Base-by-base conservation (phyloP, 164 flowering plant species). In the Santalum album region DNA sequence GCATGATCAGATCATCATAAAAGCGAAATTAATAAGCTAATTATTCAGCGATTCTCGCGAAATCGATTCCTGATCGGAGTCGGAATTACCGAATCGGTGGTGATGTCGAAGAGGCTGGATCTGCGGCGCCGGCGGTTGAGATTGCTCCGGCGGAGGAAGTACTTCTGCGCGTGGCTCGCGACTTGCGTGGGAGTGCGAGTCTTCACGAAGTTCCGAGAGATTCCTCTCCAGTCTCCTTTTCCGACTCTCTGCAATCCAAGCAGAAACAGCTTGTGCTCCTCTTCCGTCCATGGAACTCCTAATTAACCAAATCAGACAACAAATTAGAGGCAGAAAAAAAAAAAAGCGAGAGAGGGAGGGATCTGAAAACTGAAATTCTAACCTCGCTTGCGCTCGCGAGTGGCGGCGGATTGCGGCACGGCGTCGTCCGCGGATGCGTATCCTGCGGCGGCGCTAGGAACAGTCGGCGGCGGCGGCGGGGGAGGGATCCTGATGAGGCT, bases 271-370 rank as follows among this genome's bases (percentile, higher is more conserved):
- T 70, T 76, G 68, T 82, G 88, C 59, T 85, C 92, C 36, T 85
- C 92, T 54, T 85, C 92, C 26, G 86, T 80, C 92, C 92, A 85
- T 17, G 86, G 86, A 38, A 80, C 77, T 6, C 88, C 92, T 82
- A 54, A n/a, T n/a, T n/a, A n/a, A n/a, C n/a, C n/a, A n/a, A n/a
- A n/a, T n/a, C n/a, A n/a, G n/a, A 21, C 20, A 52, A n/a, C 25
- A 14, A 7, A 53, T 6, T 38, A 29, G n/a, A n/a, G n/a, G n/a
- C n/a, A n/a, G n/a, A n/a, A n/a, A n/a, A n/a, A n/a, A n/a, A n/a
- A n/a, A n/a, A n/a, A n/a, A n/a, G n/a, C n/a, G n/a, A n/a, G n/a
- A n/a, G 26, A 52, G 14, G n/a, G n/a, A 16, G 20, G 12, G 50
- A 62, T 38, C 36, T 2, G 35, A 65, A 49, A 59, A 59, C 70